phyloP scores from a whole-genome alignment of 805 yeast genomes.

The Cyberlindnera euphorbiiphila region DNA sequence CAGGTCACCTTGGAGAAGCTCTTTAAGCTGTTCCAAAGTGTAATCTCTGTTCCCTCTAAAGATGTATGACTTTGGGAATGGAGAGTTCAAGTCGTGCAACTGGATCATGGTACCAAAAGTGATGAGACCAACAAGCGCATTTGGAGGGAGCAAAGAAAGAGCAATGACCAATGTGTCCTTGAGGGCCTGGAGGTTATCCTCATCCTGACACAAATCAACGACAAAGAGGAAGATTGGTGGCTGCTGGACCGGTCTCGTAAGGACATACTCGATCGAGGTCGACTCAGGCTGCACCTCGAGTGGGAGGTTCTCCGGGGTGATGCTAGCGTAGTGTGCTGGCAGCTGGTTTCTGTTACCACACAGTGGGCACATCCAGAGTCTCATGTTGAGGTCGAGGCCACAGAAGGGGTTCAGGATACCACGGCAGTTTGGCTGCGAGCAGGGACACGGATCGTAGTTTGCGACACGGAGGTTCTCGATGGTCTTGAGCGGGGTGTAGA shows the following conservation, averaged over 20 bases:
- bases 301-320: slow-evolving; percentile 75
- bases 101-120: slow-evolving; percentile 90
- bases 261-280: slow-evolving; percentile 81
- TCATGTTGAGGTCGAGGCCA: slow-evolving; percentile 69
- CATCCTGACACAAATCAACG: slow-evolving; percentile 86
- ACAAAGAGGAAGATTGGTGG: slow-evolving; percentile 88
- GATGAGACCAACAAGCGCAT: slow-evolving; percentile 81
- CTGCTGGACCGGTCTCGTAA: slow-evolving; percentile 71
- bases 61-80: slow-evolving; percentile 69
- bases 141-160: slow-evolving; percentile 79
- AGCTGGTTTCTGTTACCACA: slow-evolving; percentile 76
- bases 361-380: slow-evolving; percentile 81
- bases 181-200: slow-evolving; percentile 78
- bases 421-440: slow-evolving; percentile 75
- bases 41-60: slow-evolving; percentile 91
- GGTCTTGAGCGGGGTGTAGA: slow-evolving; percentile 89
- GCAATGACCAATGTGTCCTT: slow-evolving; percentile 77
- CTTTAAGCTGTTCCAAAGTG: slow-evolving; percentile 48
- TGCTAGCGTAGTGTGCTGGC: slow-evolving; percentile 76
- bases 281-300: slow-evolving; percentile 66
- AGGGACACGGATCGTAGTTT: slow-evolving; percentile 79
- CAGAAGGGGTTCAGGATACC: slow-evolving; percentile 86
- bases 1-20: slow-evolving; percentile 46
- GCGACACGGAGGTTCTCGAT: slow-evolving; percentile 75
- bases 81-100: slow-evolving; percentile 74